Evolutionary conservation across 768 basidiomycete genomes (phyloP), one percentile per base, ranked within the genome.

Genomic region (Rhizopogon salebrosus): DNA sequence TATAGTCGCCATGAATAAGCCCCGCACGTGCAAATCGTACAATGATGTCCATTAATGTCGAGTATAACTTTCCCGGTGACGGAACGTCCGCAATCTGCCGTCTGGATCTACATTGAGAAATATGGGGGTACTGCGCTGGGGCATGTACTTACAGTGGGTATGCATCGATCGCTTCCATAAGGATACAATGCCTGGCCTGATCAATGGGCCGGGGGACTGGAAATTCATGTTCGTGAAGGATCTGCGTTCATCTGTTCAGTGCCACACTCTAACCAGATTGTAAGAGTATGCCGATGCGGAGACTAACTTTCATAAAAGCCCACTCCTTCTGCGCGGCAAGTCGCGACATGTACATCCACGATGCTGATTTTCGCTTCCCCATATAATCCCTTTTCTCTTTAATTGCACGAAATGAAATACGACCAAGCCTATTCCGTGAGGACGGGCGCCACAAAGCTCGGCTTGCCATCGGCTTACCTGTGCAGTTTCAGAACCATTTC

Each of bases 261-360:
- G 14, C 18, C 9, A n/a, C 41, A 18, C 4, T 20, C 36, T 18
- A 40, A 6, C 9, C 34, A 18, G 34, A 26, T 20, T 11, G 45
- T 14, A 14, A 4, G 20, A 16, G 29, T 20, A 18, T 24, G 42
- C 23, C 13, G 10, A 48, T 29, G 37, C 29, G 11, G 8, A 48
- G 18, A 42, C 20, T 41, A 24, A 92, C 95, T 79, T 97, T 98
- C 92, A 99, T 95, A 69, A 98, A 99, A 1, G 92, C 92, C 82
- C 86, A 99, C 67, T 99, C 97, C 65, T 98, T 98, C 72, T 95
- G 88, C 8, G 97, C 97, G 16, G 95, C 88, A 41, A 99, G 72
- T 20, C 97, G 82, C 20, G 92, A 95, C 91, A 99, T 92, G 71
- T 98, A 98, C 94, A 98, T 97, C 97, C 97, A 99, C 16, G 92